Base-by-base conservation (phyloP, 2,329 filamentous ascomycete genomes). In the Sporothrix pallida region DNA sequence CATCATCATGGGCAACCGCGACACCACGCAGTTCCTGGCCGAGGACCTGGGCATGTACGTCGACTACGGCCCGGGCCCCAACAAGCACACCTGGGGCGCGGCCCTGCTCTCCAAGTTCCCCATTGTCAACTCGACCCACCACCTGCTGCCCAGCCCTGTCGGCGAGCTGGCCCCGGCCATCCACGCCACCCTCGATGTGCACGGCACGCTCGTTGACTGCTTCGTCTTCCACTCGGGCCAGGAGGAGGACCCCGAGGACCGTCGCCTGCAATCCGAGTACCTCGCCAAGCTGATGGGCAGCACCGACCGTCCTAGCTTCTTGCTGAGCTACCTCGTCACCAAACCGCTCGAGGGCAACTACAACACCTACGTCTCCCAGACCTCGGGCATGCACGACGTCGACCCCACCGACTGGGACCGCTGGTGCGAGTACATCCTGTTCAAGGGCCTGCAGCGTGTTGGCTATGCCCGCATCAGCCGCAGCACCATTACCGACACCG, bases 1-100 rank as follows among this genome's bases (percentile, higher is more conserved):
- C 78, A 97, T 99, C 83, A 99, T 99, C 85, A 99, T 98, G 96
- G 96, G 96, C 79, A 99, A 98, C 84, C 92, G 96, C 77, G 96
- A 99, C 81, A 92, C 93, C 9, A 98, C 96, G 0, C 96, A 98
- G 81, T 97, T 93, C 83, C 88, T 99, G 9, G 95, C 96, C 23
- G 95, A 98, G 81, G 95, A 99, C 77, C 88, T 99, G 12, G 96
- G 96, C 78, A 99, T 99, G 96, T 99, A 98, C 80, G 95, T 97
- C 69, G 96, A 99, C 84, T 98, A 94, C 79, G 96, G 96, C 72
- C 96, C 96, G 44, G 96, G 96, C 1, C 96, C 96, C 7, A 97
- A 99, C 87, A 99, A 98, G 84, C 96, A 99, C 84, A 99, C 96
- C 0, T 99, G 96, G 96, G 96, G 96, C 70, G 90, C 92, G 10